These are phyloP conservation scores for Phytopythium aichiense DNA, from an alignment of 352 stramenopile species.

Conservation along the genomic window DNA sequence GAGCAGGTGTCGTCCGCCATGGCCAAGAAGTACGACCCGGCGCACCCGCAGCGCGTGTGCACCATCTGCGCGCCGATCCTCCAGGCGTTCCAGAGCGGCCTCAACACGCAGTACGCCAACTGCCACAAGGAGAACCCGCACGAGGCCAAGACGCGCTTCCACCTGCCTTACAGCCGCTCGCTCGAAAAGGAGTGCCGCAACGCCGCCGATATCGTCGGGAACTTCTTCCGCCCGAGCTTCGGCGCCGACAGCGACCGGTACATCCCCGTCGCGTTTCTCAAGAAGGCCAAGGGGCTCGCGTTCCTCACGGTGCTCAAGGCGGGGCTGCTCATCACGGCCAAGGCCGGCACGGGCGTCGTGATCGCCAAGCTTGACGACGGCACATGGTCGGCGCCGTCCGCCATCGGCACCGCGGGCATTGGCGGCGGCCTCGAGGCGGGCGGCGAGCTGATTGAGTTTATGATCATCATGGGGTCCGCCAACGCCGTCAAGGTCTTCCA, in stretches of 20 bases:
- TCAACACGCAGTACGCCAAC: constrained; percentile 73
- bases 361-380: constrained; percentile 85
- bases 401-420: constrained; percentile 91
- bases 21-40: constrained; percentile 65
- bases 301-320: constrained; percentile 87
- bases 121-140: constrained; percentile 83
- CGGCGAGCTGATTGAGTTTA: constrained; percentile 92
- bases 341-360: constrained; percentile 84
- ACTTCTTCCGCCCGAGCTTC: constrained; percentile 72
- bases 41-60: constrained; percentile 72
- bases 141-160: constrained; percentile 60
- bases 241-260: constrained; percentile 69
- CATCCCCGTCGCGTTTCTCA: constrained; percentile 78
- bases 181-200: constrained; percentile 76
- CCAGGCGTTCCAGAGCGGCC: constrained; percentile 62
- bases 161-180: constrained; percentile 69
- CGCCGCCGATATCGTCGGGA: constrained; percentile 71
- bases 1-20: constrained; percentile 42
- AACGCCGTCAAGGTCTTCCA: constrained; percentile 91
- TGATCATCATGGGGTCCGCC: constrained; percentile 93
- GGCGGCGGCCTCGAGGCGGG: constrained; percentile 84
- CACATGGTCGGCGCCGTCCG: constrained; percentile 90
- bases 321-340: constrained; percentile 78
- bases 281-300: constrained; percentile 74
- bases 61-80: constrained; percentile 77